Conservation (phyloP, 2,329 filamentous ascomycete genomes). For the Aspergillus latus region DNA sequence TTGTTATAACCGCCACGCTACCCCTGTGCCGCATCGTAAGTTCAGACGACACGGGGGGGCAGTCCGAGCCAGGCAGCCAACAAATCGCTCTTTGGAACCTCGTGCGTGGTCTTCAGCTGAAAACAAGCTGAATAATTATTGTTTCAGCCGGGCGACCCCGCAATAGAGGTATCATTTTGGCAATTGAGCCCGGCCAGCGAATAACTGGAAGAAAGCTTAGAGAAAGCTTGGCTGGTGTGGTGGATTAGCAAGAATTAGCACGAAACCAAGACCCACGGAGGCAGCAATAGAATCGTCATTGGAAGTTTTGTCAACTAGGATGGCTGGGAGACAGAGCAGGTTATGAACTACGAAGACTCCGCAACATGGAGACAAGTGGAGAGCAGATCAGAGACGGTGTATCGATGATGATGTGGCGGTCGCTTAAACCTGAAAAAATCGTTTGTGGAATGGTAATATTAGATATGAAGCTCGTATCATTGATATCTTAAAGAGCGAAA, state of each 20-base stretch:
- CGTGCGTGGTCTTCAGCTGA: conserved; percentile 5
- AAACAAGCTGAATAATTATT: neutral
- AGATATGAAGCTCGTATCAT: conserved; percentile 2
- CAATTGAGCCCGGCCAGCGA: conserved; percentile 14
- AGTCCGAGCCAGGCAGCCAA: neutral
- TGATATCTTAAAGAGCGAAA: conserved; percentile 10
- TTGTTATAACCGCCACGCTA: neutral
- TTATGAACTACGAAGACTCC: neutral
- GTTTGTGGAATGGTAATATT: neutral
- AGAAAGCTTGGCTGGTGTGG: conserved; percentile 23
- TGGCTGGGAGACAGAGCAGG: neutral
- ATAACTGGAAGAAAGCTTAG: conserved; percentile 22
- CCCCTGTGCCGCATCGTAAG: conserved; percentile 5
- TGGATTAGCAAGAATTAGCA: neutral
- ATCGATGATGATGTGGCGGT: neutral
- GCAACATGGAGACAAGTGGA: neutral
- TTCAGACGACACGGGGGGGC: conserved; percentile 4
- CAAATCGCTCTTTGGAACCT: conserved; percentile 2
- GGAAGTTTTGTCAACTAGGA: neutral
- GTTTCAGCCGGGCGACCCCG: conserved; percentile 1
- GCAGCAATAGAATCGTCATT: neutral
- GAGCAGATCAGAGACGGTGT: neutral
- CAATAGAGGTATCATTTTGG: neutral
- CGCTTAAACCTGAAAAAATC: neutral
- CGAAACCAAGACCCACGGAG: neutral